Base-by-base conservation (phyloP, 352 stramenopile species). In the Pythium rhizo-oryzae region DNA sequence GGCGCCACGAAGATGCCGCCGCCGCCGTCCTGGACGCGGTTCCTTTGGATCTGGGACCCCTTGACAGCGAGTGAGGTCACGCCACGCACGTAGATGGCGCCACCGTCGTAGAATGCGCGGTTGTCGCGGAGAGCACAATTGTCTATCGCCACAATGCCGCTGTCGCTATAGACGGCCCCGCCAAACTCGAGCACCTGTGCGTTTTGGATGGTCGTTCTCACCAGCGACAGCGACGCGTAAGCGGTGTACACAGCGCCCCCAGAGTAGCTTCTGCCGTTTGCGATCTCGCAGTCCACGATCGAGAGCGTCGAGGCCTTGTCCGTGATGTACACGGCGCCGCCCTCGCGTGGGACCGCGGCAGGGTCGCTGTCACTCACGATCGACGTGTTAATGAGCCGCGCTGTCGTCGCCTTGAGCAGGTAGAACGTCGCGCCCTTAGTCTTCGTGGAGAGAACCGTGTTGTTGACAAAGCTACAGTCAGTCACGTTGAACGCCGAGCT, bases 21-120 rank as follows among this genome's bases (percentile, higher is more conserved):
- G 18, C 81, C 83, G 18, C 78, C 56, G 30, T 82, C 83, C 21
- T 86, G 51, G 28, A 82, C 83, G 2, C 47, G 18, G 23, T 91
- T 91, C 12, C 50, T 19, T 0, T 75, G 18, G 30, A 88, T 68
- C 0, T 59, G 33, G 0, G 69, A 73, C 6, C 71, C 53, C 12
- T 8, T 13, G 30, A 89, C 47, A 1, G 25, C 39, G 0, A 91
- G 18, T 8, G 46, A 30, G 4, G 79, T 66, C 19, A 65, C 62
- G 0, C 78, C 71, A 39, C 65, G 78, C 41, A 90, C 74, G 50
- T 80, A 89, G 13, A 93, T 71, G 0, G 57, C 82, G 8, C 85
- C 85, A 12, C 85, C 85, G 50, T 86, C 77, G 50, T 89, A 91
- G 23, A 82, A 81, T 3, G 85, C 85, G 28, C 78, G 77, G 59